Percentiles rank a stretch among this genome's conserved stretches.
Conservation (phyloP, 129 eudicot species). For the Logfia minima region DNA sequence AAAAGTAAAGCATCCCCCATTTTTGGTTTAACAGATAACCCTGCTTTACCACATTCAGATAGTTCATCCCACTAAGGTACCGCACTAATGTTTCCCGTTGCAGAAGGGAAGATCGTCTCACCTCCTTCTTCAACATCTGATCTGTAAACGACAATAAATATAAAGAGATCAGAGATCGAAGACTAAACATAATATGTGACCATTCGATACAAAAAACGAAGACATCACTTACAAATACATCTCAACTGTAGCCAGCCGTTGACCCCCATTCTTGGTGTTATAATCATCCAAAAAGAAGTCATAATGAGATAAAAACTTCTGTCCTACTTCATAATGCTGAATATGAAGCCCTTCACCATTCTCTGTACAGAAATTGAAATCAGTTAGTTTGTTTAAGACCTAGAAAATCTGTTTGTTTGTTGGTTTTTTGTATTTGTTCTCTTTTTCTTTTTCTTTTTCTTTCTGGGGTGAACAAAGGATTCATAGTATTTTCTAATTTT, state of each 20-base stretch:
- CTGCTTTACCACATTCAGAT: conserved; percentile 78
- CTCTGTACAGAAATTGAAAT: conserved; percentile 43
- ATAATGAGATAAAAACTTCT: conserved; percentile 78
- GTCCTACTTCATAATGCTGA: conserved; percentile 89
- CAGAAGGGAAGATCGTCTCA: conserved; percentile 85
- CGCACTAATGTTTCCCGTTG: conserved; percentile 77
- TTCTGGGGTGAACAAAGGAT: not conserved
- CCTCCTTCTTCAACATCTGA: conserved; percentile 99
- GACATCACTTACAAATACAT: conserved; percentile 78
- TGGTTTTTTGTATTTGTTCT: too few relatives aligned
- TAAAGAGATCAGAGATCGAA: not conserved
- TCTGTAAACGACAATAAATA: conserved; percentile 37
- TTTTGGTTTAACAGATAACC: conserved; percentile 86
- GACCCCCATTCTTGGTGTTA: conserved; percentile 85
- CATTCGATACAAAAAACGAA: not conserved
- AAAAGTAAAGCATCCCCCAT: conserved; percentile 91
- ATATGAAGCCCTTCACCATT: conserved; percentile 93
- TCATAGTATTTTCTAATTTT: too few relatives aligned
- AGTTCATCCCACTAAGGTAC: conserved; percentile 73
- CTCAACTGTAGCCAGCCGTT: conserved; percentile 80
- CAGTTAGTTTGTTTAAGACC: not conserved
- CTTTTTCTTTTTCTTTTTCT: not conserved
- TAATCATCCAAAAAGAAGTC: conserved; percentile 71
- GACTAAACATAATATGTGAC: not conserved
- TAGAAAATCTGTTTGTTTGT: not conserved